phyloP scores from a whole-genome alignment of 495 filamentous ascomycete species.

The Hyaloscypha bicolor region DNA sequence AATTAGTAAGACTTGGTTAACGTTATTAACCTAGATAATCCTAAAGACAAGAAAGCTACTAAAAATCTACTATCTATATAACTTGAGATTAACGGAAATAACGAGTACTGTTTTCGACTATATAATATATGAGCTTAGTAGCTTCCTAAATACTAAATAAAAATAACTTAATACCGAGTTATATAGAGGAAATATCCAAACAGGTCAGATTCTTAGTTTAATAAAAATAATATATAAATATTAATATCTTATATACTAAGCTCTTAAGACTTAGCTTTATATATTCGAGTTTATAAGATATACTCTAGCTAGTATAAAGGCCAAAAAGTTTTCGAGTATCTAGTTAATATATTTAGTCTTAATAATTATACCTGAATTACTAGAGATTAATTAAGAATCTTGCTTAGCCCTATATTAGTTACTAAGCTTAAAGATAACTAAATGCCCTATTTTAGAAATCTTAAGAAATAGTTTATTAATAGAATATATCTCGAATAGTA shows the following conservation, averaged over 20 bases:
- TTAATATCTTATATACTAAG: slow-evolving; percentile 20
- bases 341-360: no score
- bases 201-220: slow-evolving; percentile 2
- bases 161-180: slow-evolving; percentile 9
- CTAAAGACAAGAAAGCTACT: slow-evolving; percentile 22
- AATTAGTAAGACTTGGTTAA: slow-evolving; percentile 20
- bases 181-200: slow-evolving; percentile 13
- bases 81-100: slow-evolving; percentile 12
- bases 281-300: neutral
- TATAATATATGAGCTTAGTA: slow-evolving; percentile 16
- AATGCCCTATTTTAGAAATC: slow-evolving; percentile 11
- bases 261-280: slow-evolving; percentile 24
- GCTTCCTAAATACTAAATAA: slow-evolving; percentile 16
- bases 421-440: neutral
- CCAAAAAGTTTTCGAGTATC: no score
- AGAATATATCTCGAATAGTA: neutral
- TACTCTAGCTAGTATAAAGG: no score
- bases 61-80: slow-evolving; percentile 21
- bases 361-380: no score
- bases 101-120: slow-evolving; percentile 22
- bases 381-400: no score
- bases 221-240: slow-evolving; percentile 11
- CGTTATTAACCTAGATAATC: slow-evolving; percentile 5
- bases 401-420: no score
- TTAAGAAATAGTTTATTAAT: slow-evolving; percentile 25